A percentile compares a stretch with the other conserved stretches of the same genome.
These are phyloP conservation scores for Yamadazyma mexicana DNA, from an alignment of 1,139 yeast species.

Conservation along the genomic window DNA sequence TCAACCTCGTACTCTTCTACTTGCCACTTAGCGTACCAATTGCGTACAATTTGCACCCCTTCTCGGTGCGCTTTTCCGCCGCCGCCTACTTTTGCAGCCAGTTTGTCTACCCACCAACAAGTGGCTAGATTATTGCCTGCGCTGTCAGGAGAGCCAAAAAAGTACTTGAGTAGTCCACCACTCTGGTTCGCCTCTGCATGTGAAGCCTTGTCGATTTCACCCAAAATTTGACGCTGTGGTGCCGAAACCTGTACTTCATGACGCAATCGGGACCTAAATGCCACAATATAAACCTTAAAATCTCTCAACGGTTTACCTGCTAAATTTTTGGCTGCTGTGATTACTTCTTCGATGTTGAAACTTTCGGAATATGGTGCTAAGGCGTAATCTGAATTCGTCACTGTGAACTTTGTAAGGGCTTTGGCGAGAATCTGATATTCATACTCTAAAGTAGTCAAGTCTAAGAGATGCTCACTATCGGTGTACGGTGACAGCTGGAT, in stretches of 20 bases:
- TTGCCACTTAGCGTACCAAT: slow-evolving; percentile 32
- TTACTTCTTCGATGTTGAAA: slow-evolving; percentile 24
- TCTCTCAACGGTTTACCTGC: slow-evolving; percentile 16
- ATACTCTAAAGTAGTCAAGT: slow-evolving; percentile 18
- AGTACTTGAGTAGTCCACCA: slow-evolving; percentile 34
- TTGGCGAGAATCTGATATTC: slow-evolving; percentile 23
- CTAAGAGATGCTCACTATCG: slow-evolving; percentile 24
- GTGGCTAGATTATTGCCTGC: slow-evolving; percentile 33
- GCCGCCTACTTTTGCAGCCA: slow-evolving; percentile 29
- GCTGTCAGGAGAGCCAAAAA: slow-evolving; percentile 32
- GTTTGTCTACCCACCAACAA: slow-evolving; percentile 31
- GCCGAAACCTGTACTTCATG: slow-evolving; percentile 23
- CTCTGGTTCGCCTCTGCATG: slow-evolving; percentile 30
- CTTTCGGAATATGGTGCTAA: slow-evolving; percentile 20
- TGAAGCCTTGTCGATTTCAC: slow-evolving; percentile 25
- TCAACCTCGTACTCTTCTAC: slow-evolving; percentile 27
- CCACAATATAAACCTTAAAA: slow-evolving; percentile 26
- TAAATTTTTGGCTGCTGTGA: slow-evolving; percentile 17
- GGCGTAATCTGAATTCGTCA: slow-evolving; percentile 21
- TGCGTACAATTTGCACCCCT: slow-evolving; percentile 26
- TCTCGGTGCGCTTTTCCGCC: slow-evolving; percentile 27
- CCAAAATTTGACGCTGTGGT: slow-evolving; percentile 22
- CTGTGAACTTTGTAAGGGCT: slow-evolving; percentile 26
- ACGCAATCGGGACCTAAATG: slow-evolving; percentile 27
- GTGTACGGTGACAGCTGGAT: slow-evolving; percentile 30